Conservation (phyloP, 805 yeast species). For the Metschnikowia anglica region DNA sequence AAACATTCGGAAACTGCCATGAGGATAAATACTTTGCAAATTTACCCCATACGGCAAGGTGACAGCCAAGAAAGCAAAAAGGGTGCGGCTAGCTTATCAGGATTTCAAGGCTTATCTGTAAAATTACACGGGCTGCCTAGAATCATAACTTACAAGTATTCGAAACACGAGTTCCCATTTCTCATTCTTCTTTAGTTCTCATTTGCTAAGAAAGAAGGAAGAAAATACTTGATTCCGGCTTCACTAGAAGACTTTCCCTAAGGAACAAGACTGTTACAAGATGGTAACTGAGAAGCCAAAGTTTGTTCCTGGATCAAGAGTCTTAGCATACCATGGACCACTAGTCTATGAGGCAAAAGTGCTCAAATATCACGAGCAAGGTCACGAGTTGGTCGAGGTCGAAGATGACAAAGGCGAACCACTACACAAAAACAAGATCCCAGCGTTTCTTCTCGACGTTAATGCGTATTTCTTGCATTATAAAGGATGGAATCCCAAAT, state of each 20-base stretch:
- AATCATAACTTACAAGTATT: too few species aligned
- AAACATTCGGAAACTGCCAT: not conserved
- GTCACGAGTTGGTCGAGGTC: slow-evolving; percentile 37
- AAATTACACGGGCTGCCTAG: too few species aligned
- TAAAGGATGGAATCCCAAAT: slow-evolving; percentile 91
- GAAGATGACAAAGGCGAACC: slow-evolving; percentile 42
- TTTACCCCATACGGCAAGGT: not conserved
- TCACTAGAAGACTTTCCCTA: too few species aligned
- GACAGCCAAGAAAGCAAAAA: not conserved
- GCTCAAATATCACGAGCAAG: slow-evolving; percentile 59
- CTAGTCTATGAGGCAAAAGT: slow-evolving; percentile 86
- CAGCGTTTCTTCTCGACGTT: slow-evolving; percentile 26
- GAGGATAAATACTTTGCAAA: too few species aligned
- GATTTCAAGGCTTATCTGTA: too few species aligned
- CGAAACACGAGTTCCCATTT: too few species aligned
- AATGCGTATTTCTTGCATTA: slow-evolving; percentile 73
- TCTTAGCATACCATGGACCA: slow-evolving; percentile 87
- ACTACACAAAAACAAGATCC: slow-evolving; percentile 30
- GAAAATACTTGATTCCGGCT: too few species aligned
- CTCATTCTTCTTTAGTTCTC: too few species aligned
- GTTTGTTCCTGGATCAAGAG: slow-evolving; percentile 26
- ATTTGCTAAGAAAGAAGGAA: not conserved
- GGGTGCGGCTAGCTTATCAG: too few species aligned
- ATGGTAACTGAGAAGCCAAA: slow-evolving; percentile 1
- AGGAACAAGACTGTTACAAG: too few species aligned